Evolutionary conservation across 2,329 filamentous ascomycete species (phyloP).

Genomic region (Talaromyces sp.): DNA sequence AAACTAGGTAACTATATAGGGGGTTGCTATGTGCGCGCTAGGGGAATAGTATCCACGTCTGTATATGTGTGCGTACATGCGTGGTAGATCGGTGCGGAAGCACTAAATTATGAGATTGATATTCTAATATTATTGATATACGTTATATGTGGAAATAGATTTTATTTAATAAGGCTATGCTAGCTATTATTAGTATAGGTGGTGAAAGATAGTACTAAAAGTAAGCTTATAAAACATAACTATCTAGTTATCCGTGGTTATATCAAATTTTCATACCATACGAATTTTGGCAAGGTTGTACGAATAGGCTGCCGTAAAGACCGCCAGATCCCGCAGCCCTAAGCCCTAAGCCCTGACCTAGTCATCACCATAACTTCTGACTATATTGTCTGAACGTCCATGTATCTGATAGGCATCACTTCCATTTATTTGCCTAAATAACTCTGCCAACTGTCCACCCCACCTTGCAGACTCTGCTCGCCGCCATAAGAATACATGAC

Average conservation of each 20-base stretch:
- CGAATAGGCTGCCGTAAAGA: not conserved
- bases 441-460: not conserved
- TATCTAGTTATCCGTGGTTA: no score
- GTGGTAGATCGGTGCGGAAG: not conserved
- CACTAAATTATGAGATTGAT: constrained; percentile 4
- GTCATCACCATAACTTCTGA: not conserved
- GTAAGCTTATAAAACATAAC: no score
- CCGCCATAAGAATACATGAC: not conserved
- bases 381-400: not conserved
- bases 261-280: no score
- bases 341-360: not conserved
- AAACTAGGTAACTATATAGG: not conserved
- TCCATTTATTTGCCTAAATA: not conserved
- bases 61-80: not conserved
- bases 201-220: no score
- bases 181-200: no score
- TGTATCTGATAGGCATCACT: not conserved
- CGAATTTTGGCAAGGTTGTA: no score
- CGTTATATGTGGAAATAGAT: no score
- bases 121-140: no score
- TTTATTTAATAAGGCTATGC: no score
- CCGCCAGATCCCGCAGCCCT: not conserved
- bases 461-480: constrained; percentile 7
- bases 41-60: not conserved
- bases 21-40: not conserved